These are phyloP conservation scores for Apophysomyces trapeziformis DNA, from an alignment of 371 early-diverging fungal genomes.

Conservation along the genomic window DNA sequence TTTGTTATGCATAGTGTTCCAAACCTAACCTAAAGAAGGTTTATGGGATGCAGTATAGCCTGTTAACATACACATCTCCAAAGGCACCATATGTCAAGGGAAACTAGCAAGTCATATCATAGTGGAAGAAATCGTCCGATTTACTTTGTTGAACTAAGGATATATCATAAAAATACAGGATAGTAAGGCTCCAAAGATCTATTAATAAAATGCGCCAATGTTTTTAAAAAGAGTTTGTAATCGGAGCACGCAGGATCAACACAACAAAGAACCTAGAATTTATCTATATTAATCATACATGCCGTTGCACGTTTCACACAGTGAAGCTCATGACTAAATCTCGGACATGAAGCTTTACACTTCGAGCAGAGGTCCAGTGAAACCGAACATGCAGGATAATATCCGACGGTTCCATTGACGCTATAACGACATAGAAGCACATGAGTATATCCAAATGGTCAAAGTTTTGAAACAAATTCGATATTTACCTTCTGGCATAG, in stretches of 20 bases:
- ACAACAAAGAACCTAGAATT: background rate
- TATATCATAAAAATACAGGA: too few relatives aligned
- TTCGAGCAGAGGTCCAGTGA: slow-evolving; percentile 72
- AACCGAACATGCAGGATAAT: slow-evolving; percentile 62
- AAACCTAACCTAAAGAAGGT: too few relatives aligned
- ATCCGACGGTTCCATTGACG: slow-evolving; percentile 39
- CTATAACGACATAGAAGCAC: background rate
- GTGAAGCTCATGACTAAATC: slow-evolving; percentile 70
- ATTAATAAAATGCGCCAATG: background rate
- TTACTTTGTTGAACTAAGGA: too few relatives aligned
- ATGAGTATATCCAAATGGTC: too few relatives aligned
- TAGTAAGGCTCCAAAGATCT: too few relatives aligned
- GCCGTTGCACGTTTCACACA: slow-evolving; percentile 30
- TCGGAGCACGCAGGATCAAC: background rate
- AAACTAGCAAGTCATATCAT: too few relatives aligned
- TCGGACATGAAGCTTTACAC: slow-evolving; percentile 60
- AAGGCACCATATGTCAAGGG: too few relatives aligned
- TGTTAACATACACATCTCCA: too few relatives aligned
- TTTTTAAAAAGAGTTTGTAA: background rate
- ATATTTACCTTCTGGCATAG: slow-evolving; percentile 47
- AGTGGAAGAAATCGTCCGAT: too few relatives aligned
- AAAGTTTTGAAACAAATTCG: background rate
- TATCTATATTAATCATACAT: background rate
- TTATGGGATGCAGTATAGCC: too few relatives aligned
- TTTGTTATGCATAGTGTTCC: too few relatives aligned